Percentiles rank a stretch among this genome's conserved stretches.
Evolutionary conservation across 202 grass and related monocot species (phyloP).

Genomic region (Carex sylvatica): DNA sequence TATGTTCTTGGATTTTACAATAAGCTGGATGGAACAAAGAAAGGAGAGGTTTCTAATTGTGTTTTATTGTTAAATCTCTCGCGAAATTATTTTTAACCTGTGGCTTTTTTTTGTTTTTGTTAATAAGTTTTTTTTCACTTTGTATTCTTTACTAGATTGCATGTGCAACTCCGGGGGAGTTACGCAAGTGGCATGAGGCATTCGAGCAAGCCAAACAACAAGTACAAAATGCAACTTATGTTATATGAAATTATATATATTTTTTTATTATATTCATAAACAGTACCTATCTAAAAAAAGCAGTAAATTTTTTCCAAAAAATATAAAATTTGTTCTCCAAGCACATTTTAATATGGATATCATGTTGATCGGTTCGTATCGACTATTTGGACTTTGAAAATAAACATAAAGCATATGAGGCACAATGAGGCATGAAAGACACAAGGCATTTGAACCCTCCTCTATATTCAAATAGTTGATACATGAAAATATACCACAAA

Average conservation of each 20-base stretch:
- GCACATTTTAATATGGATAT: too few relatives aligned
- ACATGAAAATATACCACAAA: background rate
- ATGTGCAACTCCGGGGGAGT: constrained; percentile 48
- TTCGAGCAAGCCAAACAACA: constrained; percentile 89
- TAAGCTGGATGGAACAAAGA: constrained; percentile 71
- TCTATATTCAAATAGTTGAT: background rate
- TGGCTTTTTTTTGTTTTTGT: background rate
- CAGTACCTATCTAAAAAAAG: too few relatives aligned
- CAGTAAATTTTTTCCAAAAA: too few relatives aligned
- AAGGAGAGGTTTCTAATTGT: constrained; percentile 71
- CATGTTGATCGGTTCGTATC: too few relatives aligned
- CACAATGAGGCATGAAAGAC: too few relatives aligned
- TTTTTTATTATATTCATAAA: background rate
- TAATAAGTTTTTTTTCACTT: background rate
- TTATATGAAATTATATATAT: background rate
- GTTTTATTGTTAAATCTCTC: constrained; percentile 14
- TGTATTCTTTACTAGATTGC: constrained; percentile 65
- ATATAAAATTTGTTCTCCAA: too few relatives aligned
- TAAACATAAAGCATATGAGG: too few relatives aligned
- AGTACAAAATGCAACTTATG: constrained; percentile 32
- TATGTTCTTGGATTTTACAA: constrained; percentile 76
- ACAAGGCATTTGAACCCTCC: too few relatives aligned
- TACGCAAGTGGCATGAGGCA: constrained; percentile 78
- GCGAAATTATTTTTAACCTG: background rate
- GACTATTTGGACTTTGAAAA: too few relatives aligned